These are phyloP conservation scores for Phytophthora cajani DNA, from an alignment of 352 stramenopile genomes.

Conservation along the genomic window DNA sequence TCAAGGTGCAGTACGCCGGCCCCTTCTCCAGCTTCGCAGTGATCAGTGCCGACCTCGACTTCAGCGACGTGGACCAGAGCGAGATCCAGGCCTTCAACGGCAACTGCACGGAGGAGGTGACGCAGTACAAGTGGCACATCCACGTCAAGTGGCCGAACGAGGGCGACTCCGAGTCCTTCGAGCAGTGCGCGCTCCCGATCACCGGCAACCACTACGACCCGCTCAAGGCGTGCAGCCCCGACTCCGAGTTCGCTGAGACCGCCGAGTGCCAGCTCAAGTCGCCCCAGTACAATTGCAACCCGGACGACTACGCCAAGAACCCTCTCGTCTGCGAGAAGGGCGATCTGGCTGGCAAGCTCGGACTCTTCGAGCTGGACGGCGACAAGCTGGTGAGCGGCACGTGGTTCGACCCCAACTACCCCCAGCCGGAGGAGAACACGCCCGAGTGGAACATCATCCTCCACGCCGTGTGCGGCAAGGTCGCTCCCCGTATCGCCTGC, in stretches of 20 bases:
- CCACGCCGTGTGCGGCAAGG: slow-evolving; percentile 45
- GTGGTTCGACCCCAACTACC: slow-evolving; percentile 45
- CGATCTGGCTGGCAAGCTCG: slow-evolving; percentile 62
- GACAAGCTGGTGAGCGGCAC: slow-evolving; percentile 24
- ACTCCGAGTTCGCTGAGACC: slow-evolving; percentile 55
- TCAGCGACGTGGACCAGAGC: slow-evolving; percentile 43
- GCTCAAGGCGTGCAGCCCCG: slow-evolving; percentile 53
- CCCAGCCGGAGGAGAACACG: slow-evolving; percentile 41
- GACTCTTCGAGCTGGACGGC: slow-evolving; percentile 39
- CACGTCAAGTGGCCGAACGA: slow-evolving; percentile 54
- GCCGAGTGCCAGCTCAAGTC: slow-evolving; percentile 45
- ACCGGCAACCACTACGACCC: slow-evolving; percentile 72
- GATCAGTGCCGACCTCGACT: slow-evolving; percentile 54
- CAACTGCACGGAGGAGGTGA: slow-evolving; percentile 48
- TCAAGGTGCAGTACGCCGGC: slow-evolving; percentile 50
- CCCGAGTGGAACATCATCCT: slow-evolving; percentile 60
- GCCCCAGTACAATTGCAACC: slow-evolving; percentile 52
- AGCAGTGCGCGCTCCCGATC: slow-evolving; percentile 42
- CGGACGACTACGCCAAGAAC: slow-evolving; percentile 40
- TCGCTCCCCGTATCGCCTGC: slow-evolving; percentile 51
- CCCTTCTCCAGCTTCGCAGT: slow-evolving; percentile 42
- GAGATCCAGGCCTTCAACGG: slow-evolving; percentile 42
- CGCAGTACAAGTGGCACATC: slow-evolving; percentile 64
- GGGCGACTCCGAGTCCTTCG: slow-evolving; percentile 42
- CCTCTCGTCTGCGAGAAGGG: slow-evolving; percentile 62